phyloP scores from a whole-genome alignment of 306 rosid genomes.

The Pueraria montana region DNA sequence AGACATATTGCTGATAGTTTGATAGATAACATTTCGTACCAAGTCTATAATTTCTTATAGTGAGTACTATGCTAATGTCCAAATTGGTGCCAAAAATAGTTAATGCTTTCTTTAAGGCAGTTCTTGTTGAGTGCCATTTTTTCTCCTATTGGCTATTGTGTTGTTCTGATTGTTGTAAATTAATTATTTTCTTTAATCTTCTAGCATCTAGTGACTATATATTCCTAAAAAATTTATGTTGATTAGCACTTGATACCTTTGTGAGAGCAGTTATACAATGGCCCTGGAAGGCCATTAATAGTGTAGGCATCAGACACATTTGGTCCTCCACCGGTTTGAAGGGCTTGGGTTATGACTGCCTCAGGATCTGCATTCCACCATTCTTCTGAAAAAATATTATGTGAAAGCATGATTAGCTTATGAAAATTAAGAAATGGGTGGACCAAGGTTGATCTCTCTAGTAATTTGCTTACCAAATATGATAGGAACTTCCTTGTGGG shows the following conservation, averaged over 20 bases:
- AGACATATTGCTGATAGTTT: neutral
- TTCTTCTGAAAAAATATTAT: constrained; percentile 59
- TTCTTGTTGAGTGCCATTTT: neutral
- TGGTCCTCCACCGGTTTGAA: constrained; percentile 78
- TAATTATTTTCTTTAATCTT: too few species aligned
- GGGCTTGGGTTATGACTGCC: constrained; percentile 69
- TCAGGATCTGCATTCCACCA: constrained; percentile 83
- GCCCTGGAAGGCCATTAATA: constrained; percentile 81
- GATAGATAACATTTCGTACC: neutral
- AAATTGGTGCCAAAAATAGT: neutral
- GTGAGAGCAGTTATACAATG: constrained; percentile 70
- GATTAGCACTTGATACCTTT: constrained; percentile 58
- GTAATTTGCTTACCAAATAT: constrained; percentile 51
- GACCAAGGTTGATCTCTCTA: neutral
- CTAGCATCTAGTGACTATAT: neutral
- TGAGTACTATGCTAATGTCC: too few species aligned
- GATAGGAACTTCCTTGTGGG: constrained; percentile 61
- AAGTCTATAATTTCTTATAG: too few species aligned
- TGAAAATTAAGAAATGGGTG: neutral
- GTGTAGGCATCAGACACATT: constrained; percentile 89
- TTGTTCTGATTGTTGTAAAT: too few species aligned
- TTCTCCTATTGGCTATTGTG: too few species aligned
- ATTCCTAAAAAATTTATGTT: constrained; percentile 4
- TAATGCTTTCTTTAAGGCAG: neutral
- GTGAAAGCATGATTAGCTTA: constrained; percentile 6